These are phyloP conservation scores for Cercophora samala DNA, from an alignment of 495 filamentous ascomycete genomes.

Conservation along the genomic window DNA sequence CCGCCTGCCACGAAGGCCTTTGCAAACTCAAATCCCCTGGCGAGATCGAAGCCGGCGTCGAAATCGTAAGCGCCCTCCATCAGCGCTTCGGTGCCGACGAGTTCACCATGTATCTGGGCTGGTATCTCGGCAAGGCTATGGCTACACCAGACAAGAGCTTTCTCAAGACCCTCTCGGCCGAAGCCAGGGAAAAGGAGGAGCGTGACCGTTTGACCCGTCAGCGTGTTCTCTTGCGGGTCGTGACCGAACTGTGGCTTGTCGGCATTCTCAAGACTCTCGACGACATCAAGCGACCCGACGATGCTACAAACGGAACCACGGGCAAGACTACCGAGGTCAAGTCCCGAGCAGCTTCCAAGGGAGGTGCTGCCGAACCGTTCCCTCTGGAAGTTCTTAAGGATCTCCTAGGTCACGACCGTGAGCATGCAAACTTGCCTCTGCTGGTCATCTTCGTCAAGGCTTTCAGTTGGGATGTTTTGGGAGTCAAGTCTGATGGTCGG, in stretches of 20 bases:
- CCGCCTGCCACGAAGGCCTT: constrained; percentile 94
- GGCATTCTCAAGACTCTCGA: constrained; percentile 83
- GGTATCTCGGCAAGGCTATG: constrained; percentile 87
- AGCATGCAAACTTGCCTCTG: constrained; percentile 86
- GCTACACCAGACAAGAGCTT: constrained; percentile 86
- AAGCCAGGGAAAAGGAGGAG: constrained; percentile 90
- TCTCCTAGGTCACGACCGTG: constrained; percentile 84
- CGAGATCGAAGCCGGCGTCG: constrained; percentile 87
- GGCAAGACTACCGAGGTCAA: constrained; percentile 54
- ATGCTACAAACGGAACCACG: constrained; percentile 59
- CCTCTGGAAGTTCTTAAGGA: constrained; percentile 96
- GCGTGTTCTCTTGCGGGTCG: constrained; percentile 78
- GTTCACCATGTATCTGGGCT: constrained; percentile 88
- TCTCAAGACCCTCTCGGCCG: constrained; percentile 72
- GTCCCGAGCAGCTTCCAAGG: constrained; percentile 49
- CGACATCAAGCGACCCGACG: constrained; percentile 82
- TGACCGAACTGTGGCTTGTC: constrained; percentile 95
- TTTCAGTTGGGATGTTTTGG: constrained; percentile 93
- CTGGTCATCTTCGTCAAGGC: constrained; percentile 93
- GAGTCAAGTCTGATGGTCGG: constrained; percentile 74
- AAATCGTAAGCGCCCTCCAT: constrained; percentile 90
- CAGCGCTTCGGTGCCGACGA: constrained; percentile 90
- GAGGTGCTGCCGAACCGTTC: constrained; percentile 73
- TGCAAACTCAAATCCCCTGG: constrained; percentile 85
- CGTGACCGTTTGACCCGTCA: constrained; percentile 88